A percentile compares a stretch with the other conserved stretches of the same genome.
Evolutionary conservation across 1,284 basidiomycete species (phyloP).

Genomic region (Ustilago hordei): DNA sequence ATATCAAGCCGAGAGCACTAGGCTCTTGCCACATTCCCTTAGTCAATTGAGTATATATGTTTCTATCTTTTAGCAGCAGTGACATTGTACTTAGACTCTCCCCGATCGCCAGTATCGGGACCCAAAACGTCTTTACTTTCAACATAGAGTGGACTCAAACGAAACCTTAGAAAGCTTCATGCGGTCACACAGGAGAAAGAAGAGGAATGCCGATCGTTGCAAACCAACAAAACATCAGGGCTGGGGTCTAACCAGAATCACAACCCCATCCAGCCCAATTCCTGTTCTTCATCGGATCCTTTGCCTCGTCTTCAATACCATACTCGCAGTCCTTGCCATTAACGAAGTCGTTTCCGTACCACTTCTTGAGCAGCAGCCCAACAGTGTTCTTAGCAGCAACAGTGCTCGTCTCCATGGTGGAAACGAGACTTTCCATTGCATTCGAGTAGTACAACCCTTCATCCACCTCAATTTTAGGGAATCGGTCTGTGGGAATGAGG

Average conservation of each 20-base stretch:
- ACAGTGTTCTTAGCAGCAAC: constrained; percentile 81
- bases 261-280: constrained; percentile 67
- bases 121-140: no score
- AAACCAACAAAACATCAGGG: not conserved
- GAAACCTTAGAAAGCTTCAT: no score
- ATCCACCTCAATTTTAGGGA: constrained; percentile 81
- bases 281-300: constrained; percentile 30
- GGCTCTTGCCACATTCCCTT: no score
- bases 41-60: no score
- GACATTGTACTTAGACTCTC: no score
- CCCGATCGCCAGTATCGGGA: no score
- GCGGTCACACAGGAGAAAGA: not conserved
- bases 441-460: constrained; percentile 88
- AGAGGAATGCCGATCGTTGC: not conserved
- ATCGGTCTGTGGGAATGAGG: constrained; percentile 77
- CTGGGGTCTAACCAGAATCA: constrained; percentile 39
- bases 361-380: constrained; percentile 53
- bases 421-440: constrained; percentile 76
- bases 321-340: constrained; percentile 51
- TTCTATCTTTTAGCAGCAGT: no score
- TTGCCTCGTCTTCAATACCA: constrained; percentile 10
- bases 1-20: no score
- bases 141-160: not conserved
- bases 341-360: constrained; percentile 61
- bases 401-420: constrained; percentile 91